phyloP scores from a whole-genome alignment of 352 stramenopile genomes.

The Plasmopara muralis region DNA sequence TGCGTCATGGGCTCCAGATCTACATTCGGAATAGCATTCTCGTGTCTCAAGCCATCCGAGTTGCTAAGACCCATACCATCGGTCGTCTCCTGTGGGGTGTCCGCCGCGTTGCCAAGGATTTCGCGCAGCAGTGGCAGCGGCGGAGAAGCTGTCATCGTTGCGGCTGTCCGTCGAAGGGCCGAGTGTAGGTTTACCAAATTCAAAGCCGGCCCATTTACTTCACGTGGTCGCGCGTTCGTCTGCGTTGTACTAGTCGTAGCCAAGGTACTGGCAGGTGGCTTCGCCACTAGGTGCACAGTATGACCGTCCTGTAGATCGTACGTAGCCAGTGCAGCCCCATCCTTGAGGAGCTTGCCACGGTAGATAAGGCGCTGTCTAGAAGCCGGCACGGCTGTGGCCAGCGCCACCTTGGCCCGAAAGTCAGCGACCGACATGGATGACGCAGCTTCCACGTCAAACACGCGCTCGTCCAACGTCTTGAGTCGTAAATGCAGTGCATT shows the following conservation, averaged over 20 bases:
- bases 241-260: slow-evolving; percentile 15
- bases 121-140: slow-evolving; percentile 35
- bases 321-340: slow-evolving; percentile 49
- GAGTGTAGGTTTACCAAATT: slow-evolving; percentile 59
- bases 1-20: slow-evolving; percentile 56
- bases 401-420: slow-evolving; percentile 55
- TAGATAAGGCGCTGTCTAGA: slow-evolving; percentile 89
- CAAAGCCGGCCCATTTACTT: slow-evolving; percentile 31
- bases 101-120: slow-evolving; percentile 31
- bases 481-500: slow-evolving; percentile 40
- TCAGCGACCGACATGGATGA: slow-evolving; percentile 43
- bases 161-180: slow-evolving; percentile 23
- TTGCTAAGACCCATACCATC: slow-evolving; percentile 25
- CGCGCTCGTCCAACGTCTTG: slow-evolving; percentile 74
- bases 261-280: slow-evolving; percentile 14
- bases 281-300: slow-evolving; percentile 88
- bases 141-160: not conserved
- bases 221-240: slow-evolving; percentile 7
- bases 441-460: slow-evolving; percentile 53
- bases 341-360: slow-evolving; percentile 83
- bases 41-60: not conserved
- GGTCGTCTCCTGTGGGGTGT: slow-evolving; percentile 22
- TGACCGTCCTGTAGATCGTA: slow-evolving; percentile 91
- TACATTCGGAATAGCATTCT: not conserved
- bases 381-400: slow-evolving; percentile 45